Evolutionary conservation across 345 rosid genomes (phyloP).

Genomic region (Rubroshorea leprosula): DNA sequence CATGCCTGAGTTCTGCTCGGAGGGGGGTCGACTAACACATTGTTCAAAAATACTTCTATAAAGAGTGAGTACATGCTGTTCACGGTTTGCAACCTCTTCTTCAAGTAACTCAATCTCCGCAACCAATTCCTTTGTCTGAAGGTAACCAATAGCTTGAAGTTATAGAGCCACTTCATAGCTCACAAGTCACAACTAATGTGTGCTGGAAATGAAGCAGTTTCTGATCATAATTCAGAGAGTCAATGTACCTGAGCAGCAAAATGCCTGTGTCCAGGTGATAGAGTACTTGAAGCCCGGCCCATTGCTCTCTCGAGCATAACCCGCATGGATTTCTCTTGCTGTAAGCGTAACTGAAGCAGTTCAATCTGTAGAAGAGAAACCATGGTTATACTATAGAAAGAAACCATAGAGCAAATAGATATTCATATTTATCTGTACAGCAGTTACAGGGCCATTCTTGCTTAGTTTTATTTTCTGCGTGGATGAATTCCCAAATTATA

Average conservation of each 20-base stretch:
- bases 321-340: conserved; percentile 79
- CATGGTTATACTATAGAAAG: background rate
- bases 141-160: conserved; percentile 1
- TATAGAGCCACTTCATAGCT: conserved; percentile 11
- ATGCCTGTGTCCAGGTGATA: conserved; percentile 93
- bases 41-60: conserved; percentile 70
- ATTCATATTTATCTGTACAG: background rate
- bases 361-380: conserved; percentile 51
- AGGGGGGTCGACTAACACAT: conserved; percentile 47
- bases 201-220: background rate
- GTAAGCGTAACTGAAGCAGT: conserved; percentile 69
- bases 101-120: conserved; percentile 77
- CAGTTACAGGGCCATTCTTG: background rate
- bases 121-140: conserved; percentile 75
- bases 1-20: conserved; percentile 48
- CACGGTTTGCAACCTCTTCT: conserved; percentile 76
- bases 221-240: background rate
- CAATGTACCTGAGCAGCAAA: conserved; percentile 56
- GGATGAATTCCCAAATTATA: background rate
- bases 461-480: conserved; percentile 4
- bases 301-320: conserved; percentile 70
- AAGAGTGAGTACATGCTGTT: conserved; percentile 73
- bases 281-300: conserved; percentile 82
- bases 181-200: no score
- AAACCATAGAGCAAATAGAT: conserved; percentile 10